Evolutionary conservation across 2,329 filamentous ascomycete genomes (phyloP), one percentile per base, ranked within the genome.

Genomic region (Hypoxylon sp.): DNA sequence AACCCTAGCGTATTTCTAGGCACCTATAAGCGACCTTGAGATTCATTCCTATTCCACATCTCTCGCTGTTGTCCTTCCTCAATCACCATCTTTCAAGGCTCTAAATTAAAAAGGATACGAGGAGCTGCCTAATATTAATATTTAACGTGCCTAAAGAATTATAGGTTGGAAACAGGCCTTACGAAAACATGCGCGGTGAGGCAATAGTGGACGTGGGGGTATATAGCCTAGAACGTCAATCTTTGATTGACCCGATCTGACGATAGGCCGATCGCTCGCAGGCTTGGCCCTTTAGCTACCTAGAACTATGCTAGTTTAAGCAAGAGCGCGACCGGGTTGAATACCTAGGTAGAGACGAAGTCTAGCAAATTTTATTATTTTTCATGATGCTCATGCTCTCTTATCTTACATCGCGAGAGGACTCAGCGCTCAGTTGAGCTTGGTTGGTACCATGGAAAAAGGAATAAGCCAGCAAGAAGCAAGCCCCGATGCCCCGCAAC

Each of bases 371-470:
- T 52, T 62, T 47, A 58, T 54, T 9, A 19, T 44, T 17, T 29
- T 39, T 60, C 13, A 5, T 35, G 17, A 24, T 14, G 22, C n/a
- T 19, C 47, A 6, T 5, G 13, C 35, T 52, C 35, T 50, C 19
- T 13, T 29, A 13, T 10, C 3, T 6, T 13, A 39, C 14, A 10
- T 39, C 14, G 13, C 19, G n/a, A 42, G 33, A 44, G 22, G 17
- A 22, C n/a, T 44, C 13, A 24, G 19, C 1, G 5, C 11, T 39
- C 8, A 2, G 44, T 31, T 22, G 17, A 37, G 29, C 29, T 31
- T 6, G 29, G 29, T 31, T 31, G 29, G 8, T 13, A 63, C 17
- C n/a, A 71, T 69, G 69, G 69, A 69, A 37, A 71, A 65, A 44
- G 54, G 13, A 61, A 46, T 11, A 9, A 33, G 33, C 4, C 46